Evolutionary conservation across 306 rosid genomes (phyloP).

Genomic region (Astragalus glycyphyllos): DNA sequence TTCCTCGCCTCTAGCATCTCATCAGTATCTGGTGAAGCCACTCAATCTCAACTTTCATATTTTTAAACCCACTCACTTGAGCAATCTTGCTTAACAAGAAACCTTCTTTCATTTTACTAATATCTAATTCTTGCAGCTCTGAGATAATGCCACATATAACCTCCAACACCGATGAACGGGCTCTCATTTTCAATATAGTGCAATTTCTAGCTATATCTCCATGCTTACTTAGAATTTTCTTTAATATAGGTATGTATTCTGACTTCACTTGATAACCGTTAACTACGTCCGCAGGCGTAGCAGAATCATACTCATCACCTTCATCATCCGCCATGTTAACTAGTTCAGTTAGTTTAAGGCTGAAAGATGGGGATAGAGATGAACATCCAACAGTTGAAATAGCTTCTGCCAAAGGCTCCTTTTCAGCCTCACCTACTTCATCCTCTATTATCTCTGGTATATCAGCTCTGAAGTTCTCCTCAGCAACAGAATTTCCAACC

Average conservation of each 20-base stretch:
- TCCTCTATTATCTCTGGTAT: too few relatives aligned
- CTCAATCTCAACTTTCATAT: neutral
- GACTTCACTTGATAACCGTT: constrained; percentile 27
- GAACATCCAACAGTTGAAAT: neutral
- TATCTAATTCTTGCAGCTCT: neutral
- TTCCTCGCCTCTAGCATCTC: constrained; percentile 30
- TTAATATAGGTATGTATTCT: neutral
- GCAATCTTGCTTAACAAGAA: neutral
- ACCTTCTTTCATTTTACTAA: neutral
- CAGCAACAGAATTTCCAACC: too few relatives aligned
- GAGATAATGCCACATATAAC: constrained; percentile 14
- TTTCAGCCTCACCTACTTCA: too few relatives aligned
- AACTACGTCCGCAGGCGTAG: neutral
- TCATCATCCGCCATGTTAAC: neutral
- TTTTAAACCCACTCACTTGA: neutral
- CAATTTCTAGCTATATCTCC: constrained; percentile 35
- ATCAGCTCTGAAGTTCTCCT: too few relatives aligned
- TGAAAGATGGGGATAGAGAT: neutral
- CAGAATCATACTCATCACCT: neutral
- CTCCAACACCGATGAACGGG: constrained; percentile 6
- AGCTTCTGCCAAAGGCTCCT: neutral
- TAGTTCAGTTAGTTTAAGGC: constrained; percentile 14
- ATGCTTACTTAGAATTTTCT: neutral
- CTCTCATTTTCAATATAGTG: neutral
- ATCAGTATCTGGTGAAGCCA: constrained; percentile 28